These are phyloP conservation scores for Arxiozyma slooffiae DNA, from an alignment of 1,139 yeast genomes.

Conservation along the genomic window DNA sequence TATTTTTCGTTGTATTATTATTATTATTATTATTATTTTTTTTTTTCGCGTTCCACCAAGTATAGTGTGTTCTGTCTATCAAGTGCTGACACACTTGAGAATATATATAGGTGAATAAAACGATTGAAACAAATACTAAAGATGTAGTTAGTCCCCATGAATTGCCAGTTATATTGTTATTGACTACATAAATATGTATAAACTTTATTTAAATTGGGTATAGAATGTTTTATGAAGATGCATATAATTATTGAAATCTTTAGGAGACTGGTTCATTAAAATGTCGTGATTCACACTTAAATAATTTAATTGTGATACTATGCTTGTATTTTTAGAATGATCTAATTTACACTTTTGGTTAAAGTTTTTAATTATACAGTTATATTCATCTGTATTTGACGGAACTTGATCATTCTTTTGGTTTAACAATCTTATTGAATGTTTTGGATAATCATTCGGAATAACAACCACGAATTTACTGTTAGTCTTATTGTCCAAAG, in stretches of 20 bases:
- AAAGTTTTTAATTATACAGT: conserved; percentile 9
- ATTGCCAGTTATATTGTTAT: not conserved
- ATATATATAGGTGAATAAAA: too few relatives aligned
- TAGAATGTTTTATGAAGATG: conserved; percentile 7
- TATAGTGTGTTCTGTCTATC: too few relatives aligned
- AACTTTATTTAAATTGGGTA: not conserved
- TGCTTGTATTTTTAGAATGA: conserved; percentile 4
- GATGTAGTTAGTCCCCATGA: too few relatives aligned
- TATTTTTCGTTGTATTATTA: too few relatives aligned
- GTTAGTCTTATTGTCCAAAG: not conserved
- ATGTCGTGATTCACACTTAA: conserved; percentile 7
- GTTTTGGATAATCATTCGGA: conserved; percentile 14
- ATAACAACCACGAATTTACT: conserved; percentile 8
- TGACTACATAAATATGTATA: not conserved
- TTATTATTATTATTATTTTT: too few relatives aligned
- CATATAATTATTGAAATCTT: conserved; percentile 8
- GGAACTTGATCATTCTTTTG: not conserved
- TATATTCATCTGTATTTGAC: not conserved
- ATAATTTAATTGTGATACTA: conserved; percentile 13
- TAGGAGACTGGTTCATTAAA: conserved; percentile 1
- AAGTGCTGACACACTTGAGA: too few relatives aligned
- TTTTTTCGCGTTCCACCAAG: too few relatives aligned
- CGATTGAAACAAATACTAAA: too few relatives aligned
- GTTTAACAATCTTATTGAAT: conserved; percentile 7
- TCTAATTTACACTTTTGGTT: conserved; percentile 9